Conservation (phyloP, 1,284 basidiomycete species). For the Schizophyllum commune region DNA sequence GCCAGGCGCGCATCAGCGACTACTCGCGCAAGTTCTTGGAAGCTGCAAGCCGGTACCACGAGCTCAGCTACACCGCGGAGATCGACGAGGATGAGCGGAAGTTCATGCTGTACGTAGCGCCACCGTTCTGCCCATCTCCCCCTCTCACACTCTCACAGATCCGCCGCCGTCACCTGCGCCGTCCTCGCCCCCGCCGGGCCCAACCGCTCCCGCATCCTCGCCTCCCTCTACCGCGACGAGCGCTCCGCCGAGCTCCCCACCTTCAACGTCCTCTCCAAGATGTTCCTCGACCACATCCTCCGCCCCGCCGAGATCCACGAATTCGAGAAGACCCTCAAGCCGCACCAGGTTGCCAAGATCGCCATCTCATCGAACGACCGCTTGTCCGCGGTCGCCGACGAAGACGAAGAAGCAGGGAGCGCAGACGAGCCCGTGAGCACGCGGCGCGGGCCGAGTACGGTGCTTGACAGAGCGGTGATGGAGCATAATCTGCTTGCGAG, state of each 20-base stretch:
- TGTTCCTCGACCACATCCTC: conserved; percentile 96
- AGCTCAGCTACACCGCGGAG: conserved; percentile 81
- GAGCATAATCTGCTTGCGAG: conserved; percentile 97
- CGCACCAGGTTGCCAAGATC: conserved; percentile 91
- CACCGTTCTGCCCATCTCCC: no score
- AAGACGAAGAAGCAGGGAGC: conserved; percentile 39
- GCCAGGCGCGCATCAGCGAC: conserved; percentile 90
- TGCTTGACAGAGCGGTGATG: conserved; percentile 96
- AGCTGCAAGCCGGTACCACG: conserved; percentile 92
- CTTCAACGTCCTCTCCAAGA: conserved; percentile 89
- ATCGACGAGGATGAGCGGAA: conserved; percentile 88
- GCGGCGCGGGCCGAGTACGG: conserved; percentile 83
- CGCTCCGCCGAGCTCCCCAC: conserved; percentile 74
- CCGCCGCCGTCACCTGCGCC: conserved; percentile 89
- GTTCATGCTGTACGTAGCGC: conserved; percentile 81
- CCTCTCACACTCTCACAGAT: conserved; percentile 35
- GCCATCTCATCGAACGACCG: conserved; percentile 73
- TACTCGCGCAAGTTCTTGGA: conserved; percentile 89
- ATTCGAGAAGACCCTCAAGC: conserved; percentile 82
- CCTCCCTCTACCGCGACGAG: conserved; percentile 91
- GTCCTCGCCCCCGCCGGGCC: conserved; percentile 98
- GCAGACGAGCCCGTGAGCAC: conserved; percentile 54
- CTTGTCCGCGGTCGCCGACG: conserved; percentile 50
- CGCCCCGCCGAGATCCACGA: conserved; percentile 82
- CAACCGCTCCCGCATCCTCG: conserved; percentile 86